These are phyloP conservation scores for Fusarium sp. DNA, from an alignment of 2,329 filamentous ascomycete species.

Conservation along the genomic window DNA sequence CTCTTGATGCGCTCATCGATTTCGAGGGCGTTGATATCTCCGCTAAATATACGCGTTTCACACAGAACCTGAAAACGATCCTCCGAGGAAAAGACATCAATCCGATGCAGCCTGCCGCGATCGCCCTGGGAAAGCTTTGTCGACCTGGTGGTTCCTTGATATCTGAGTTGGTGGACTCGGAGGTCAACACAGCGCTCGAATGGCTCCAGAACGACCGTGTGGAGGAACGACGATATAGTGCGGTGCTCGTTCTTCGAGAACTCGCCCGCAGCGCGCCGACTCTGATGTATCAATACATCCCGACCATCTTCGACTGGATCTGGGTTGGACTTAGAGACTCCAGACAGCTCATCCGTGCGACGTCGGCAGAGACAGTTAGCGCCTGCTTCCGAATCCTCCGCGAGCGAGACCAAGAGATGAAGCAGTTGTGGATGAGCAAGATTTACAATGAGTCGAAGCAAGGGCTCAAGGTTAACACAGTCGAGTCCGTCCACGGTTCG, in stretches of 20 bases:
- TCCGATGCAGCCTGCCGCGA: conserved; percentile 90
- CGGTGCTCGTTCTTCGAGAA: conserved; percentile 90
- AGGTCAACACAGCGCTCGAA: conserved; percentile 95
- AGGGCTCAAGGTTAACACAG: conserved; percentile 82
- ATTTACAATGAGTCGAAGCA: conserved; percentile 88
- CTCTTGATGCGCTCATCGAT: conserved; percentile 92
- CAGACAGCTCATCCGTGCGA: conserved; percentile 91
- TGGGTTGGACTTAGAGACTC: conserved; percentile 94
- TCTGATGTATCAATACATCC: conserved; percentile 93
- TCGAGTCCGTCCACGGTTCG: conserved; percentile 94
- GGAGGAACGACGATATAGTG: conserved; percentile 92
- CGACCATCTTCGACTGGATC: conserved; percentile 94
- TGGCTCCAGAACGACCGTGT: conserved; percentile 96
- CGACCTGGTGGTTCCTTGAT: conserved; percentile 93
- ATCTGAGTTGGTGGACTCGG: conserved; percentile 94
- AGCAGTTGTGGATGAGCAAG: conserved; percentile 87
- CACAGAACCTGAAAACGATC: conserved; percentile 87
- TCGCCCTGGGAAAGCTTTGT: conserved; percentile 89
- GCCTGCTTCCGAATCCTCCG: conserved; percentile 97
- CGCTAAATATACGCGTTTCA: conserved; percentile 94
- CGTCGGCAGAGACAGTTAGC: conserved; percentile 91
- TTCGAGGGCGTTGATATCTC: conserved; percentile 96
- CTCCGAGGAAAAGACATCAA: conserved; percentile 91
- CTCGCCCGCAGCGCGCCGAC: conserved; percentile 93
- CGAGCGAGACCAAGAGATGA: conserved; percentile 89